Conservation (phyloP, 75 land plant genomes). For the Pseudotsuga menziesii region DNA sequence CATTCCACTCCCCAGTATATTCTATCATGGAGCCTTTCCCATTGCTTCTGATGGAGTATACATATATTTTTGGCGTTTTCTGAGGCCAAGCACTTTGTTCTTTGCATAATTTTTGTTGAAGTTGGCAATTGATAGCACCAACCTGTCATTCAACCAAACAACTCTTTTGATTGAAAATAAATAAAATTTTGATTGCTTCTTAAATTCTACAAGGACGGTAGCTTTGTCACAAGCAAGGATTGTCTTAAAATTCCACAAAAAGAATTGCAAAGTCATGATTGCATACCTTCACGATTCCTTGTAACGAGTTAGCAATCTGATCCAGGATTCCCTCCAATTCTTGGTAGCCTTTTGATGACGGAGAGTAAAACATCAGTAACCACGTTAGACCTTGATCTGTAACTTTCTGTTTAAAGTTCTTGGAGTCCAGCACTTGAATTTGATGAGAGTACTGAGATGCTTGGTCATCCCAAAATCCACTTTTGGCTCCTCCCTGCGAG, state of each 20-base stretch:
- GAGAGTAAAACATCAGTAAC: constrained; percentile 54
- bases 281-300: constrained; percentile 71
- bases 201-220: background rate
- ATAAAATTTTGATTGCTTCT: background rate
- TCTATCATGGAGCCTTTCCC: constrained; percentile 56
- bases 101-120: constrained; percentile 56
- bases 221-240: background rate
- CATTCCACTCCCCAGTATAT: constrained; percentile 56
- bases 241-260: background rate
- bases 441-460: constrained; percentile 9
- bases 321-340: constrained; percentile 44
- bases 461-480: background rate
- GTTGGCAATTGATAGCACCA: constrained; percentile 71
- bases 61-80: constrained; percentile 39
- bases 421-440: constrained; percentile 24
- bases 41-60: constrained; percentile 55
- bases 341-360: constrained; percentile 25
- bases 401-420: constrained; percentile 55
- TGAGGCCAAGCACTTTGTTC: constrained; percentile 40
- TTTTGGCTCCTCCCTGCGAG: constrained; percentile 20
- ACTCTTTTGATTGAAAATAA: background rate
- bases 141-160: constrained; percentile 38
- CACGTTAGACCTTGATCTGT: constrained; percentile 58
- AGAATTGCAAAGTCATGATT: background rate
- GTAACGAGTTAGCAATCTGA: constrained; percentile 50